These are phyloP conservation scores for Skeletonema tropicum DNA, from an alignment of 108 stramenopile species.

Conservation along the genomic window DNA sequence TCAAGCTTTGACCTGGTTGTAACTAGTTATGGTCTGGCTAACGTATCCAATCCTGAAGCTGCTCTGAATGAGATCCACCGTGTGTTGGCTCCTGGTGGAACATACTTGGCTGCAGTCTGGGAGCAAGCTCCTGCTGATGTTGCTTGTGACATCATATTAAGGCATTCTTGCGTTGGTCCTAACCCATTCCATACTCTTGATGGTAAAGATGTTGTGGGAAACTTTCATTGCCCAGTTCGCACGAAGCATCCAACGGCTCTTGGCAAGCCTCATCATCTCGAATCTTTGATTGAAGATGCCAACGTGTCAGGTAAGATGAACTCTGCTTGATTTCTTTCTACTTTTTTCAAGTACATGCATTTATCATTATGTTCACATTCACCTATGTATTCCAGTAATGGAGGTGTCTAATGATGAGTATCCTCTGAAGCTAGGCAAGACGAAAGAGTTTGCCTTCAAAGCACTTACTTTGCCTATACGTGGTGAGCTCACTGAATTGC, in stretches of 20 bases:
- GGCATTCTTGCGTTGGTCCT: constrained; percentile 30
- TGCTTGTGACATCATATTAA: constrained; percentile 39
- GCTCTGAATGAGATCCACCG: constrained; percentile 45
- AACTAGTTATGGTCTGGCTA: constrained; percentile 43
- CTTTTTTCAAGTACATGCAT: too few relatives aligned
- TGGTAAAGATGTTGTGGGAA: constrained; percentile 25
- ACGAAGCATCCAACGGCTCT: constrained; percentile 26
- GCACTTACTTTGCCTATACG: constrained; percentile 38
- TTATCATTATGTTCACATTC: too few relatives aligned
- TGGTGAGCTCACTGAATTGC: constrained; percentile 26
- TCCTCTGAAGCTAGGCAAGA: constrained; percentile 35
- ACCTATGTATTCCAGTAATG: too few relatives aligned
- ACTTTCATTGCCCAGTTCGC: constrained; percentile 23
- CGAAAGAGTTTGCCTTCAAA: constrained; percentile 41
- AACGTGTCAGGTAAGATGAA: constrained; percentile 7
- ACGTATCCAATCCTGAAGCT: constrained; percentile 24
- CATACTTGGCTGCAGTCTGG: constrained; percentile 40
- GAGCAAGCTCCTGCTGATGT: constrained; percentile 41
- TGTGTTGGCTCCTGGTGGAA: constrained; percentile 51
- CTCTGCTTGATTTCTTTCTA: too few relatives aligned
- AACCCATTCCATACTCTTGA: constrained; percentile 20
- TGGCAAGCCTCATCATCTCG: constrained; percentile 35
- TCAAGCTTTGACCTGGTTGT: constrained; percentile 49
- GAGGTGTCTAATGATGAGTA: constrained; percentile 39
- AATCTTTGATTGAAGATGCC: constrained; percentile 34